Evolutionary conservation across 2,329 filamentous ascomycete genomes (phyloP).

Genomic region (Pyrenochaeta sp.): DNA sequence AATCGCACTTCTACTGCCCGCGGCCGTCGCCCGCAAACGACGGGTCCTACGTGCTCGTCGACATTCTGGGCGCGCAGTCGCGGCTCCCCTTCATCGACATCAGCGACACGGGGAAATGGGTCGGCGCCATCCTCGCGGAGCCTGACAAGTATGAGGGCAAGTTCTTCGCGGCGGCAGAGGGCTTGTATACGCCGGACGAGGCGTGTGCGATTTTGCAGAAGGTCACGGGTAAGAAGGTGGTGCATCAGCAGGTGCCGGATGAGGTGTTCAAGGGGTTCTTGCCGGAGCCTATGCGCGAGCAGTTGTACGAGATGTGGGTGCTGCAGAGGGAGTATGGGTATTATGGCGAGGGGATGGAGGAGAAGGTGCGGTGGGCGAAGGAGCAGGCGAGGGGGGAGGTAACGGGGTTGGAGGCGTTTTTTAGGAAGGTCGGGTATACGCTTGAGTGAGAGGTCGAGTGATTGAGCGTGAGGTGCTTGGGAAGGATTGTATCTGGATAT

Average conservation of each 20-base stretch:
- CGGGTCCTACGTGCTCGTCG: conserved; percentile 33
- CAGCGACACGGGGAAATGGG: conserved; percentile 55
- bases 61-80: conserved; percentile 14
- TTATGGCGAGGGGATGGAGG: conserved; percentile 31
- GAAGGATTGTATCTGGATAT: too few relatives aligned
- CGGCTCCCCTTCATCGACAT: conserved; percentile 56
- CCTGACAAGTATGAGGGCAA: conserved; percentile 55
- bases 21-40: conserved; percentile 21
- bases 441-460: too few relatives aligned
- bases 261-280: conserved; percentile 35
- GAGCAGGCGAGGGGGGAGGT: conserved; percentile 31
- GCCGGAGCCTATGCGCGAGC: conserved; percentile 21
- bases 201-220: conserved; percentile 50
- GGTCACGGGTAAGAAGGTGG: conserved; percentile 50
- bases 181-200: conserved; percentile 51
- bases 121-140: conserved; percentile 52
- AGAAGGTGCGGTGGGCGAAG: conserved; percentile 34
- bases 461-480: too few relatives aligned
- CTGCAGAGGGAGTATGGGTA: conserved; percentile 39
- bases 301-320: conserved; percentile 37
- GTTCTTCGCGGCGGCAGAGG: conserved; percentile 54
- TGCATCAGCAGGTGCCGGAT: conserved; percentile 30
- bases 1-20: conserved; percentile 18
- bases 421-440: conserved; percentile 24
- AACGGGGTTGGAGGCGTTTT: conserved; percentile 37